Conservation (phyloP, 2,329 filamentous ascomycete genomes). For the Talaromyces funiculosus region DNA sequence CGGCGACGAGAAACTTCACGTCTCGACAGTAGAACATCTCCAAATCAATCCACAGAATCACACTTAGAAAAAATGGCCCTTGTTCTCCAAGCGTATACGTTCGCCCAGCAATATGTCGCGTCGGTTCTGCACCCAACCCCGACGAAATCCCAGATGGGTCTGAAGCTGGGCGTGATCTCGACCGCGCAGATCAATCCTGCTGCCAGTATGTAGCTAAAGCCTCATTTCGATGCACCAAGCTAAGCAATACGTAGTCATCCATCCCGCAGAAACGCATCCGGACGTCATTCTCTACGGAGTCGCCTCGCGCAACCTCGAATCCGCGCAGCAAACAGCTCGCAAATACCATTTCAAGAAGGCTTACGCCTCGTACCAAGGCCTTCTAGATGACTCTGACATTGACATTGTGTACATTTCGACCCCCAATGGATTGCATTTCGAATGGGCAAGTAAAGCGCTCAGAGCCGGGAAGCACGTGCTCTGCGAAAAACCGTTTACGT, state of each 20-base stretch:
- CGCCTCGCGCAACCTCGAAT: conserved; percentile 46
- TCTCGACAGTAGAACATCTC: too few relatives aligned
- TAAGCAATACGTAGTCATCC: conserved; percentile 25
- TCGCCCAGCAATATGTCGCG: conserved; percentile 22
- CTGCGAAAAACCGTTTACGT: conserved; percentile 48
- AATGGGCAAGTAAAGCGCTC: conserved; percentile 46
- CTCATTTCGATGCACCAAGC: not conserved
- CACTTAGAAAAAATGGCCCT: too few relatives aligned
- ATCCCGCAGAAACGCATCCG: conserved; percentile 48
- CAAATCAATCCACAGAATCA: too few relatives aligned
- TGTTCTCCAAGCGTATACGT: conserved; percentile 20
- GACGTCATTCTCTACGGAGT: conserved; percentile 51
- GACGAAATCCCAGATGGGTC: conserved; percentile 19
- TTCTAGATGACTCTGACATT: conserved; percentile 20
- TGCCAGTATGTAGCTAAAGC: conserved; percentile 18
- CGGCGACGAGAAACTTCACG: too few relatives aligned
- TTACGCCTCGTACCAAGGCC: conserved; percentile 24
- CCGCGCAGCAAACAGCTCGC: conserved; percentile 45
- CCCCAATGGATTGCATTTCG: conserved; percentile 28
- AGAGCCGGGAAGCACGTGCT: conserved; percentile 50
- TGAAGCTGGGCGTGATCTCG: conserved; percentile 22
- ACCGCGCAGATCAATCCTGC: conserved; percentile 22
- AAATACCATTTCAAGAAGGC: conserved; percentile 47
- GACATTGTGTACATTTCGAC: conserved; percentile 27
- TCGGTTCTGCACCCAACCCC: conserved; percentile 20